Percentiles rank a stretch among this genome's conserved stretches.
These are phyloP conservation scores for Populus hybrid DNA, from an alignment of 441 rosid genomes.

Conservation along the genomic window DNA sequence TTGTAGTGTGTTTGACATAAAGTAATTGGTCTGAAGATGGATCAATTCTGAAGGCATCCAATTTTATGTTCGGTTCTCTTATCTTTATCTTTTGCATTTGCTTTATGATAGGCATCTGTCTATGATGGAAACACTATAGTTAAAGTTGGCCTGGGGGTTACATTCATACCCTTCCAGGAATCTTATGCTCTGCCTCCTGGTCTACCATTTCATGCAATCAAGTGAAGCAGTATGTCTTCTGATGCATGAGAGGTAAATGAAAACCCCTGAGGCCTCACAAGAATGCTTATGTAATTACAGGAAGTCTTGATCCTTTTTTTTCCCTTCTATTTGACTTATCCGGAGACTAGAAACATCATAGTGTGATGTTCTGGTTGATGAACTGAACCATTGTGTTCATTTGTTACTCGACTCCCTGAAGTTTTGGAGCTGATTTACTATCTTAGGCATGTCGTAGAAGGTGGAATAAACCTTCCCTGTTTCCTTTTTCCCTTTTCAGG, in stretches of 20 bases:
- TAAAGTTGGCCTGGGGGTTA: slow-evolving; percentile 12
- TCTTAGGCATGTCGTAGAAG: not conserved
- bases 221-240: slow-evolving; percentile 20
- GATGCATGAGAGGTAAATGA: slow-evolving; percentile 31
- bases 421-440: not conserved
- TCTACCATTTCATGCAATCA: slow-evolving; percentile 27
- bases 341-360: not conserved
- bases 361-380: not conserved
- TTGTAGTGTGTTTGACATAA: not conserved
- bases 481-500: slow-evolving; percentile 15
- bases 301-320: slow-evolving; percentile 12
- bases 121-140: not conserved
- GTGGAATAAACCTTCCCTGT: no score
- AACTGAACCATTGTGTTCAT: not conserved
- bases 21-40: not conserved
- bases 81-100: slow-evolving; percentile 1
- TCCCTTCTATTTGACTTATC: slow-evolving; percentile 5
- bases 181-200: slow-evolving; percentile 36
- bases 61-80: not conserved
- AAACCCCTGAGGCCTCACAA: no score
- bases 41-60: not conserved
- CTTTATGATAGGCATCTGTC: slow-evolving; percentile 9
- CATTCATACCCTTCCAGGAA: slow-evolving; percentile 37
- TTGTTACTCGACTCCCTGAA: not conserved
- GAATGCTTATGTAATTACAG: not conserved